Evolutionary conservation across 495 filamentous ascomycete species (phyloP), one percentile per base, ranked within the genome.

Genomic region (Bombardia bombarda): DNA sequence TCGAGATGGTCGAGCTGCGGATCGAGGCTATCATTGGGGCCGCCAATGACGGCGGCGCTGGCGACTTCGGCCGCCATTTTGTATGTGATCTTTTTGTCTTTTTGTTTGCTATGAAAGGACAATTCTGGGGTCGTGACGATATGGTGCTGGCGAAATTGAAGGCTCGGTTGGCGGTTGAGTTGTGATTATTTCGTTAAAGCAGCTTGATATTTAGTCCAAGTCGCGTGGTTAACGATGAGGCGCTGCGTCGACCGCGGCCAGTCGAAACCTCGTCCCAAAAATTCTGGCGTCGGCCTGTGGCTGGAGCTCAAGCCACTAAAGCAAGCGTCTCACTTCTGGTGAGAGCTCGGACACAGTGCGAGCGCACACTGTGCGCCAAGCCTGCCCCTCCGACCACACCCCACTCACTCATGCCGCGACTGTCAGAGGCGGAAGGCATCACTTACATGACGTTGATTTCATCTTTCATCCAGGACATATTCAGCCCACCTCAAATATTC

Each of bases 1-100:
- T 62, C 56, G 42, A 72, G 60, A 28, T 51, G 53, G 10, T 51
- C 45, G 26, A 50, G 30, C n/a, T n/a, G n/a, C n/a, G n/a, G n/a
- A n/a, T n/a, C n/a, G n/a, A n/a, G n/a, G n/a, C n/a, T n/a, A n/a
- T n/a, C n/a, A 21, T 57, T 45, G 25, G 45, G 25, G 42, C 54
- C 55, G 42, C 50, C 40, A 41, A 35, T 44, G 26, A 45, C 34
- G 36, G 46, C 40, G 32, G 41, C 18, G 16, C 21, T 49, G 24
- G 58, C 56, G 32, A 57, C 57, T 34, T 58, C 49, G 42, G 55
- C 47, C 31, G 51, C 53, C 55, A 60, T 61, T 13, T 28, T 40
- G 26, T 22, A 1, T 3, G n/a, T 38, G 20, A 12, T 6, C 24
- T 33, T 3, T 28, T 1, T 18, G 16, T 46, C 25, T 26, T 13